Base-by-base conservation (phyloP, 1,139 yeast species). In the Blastobotrys capitulatus region DNA sequence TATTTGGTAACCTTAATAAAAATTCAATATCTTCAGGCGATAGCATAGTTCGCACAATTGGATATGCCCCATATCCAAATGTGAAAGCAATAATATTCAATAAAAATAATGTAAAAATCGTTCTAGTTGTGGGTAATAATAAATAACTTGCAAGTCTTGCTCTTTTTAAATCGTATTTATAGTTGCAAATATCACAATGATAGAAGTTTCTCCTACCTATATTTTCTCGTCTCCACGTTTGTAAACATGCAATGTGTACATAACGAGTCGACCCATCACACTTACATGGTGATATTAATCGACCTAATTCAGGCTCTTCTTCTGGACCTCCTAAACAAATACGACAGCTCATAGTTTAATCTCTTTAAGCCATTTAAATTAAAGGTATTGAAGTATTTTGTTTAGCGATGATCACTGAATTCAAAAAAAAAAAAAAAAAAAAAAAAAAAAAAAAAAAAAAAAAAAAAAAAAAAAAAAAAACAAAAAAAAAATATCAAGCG, bases 231-330 rank as follows among this genome's bases (percentile, higher is more conserved):
- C 52, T 39, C 52, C 52, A 50, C 10, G 36, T 26, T 37, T 50
- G 52, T 7, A 50, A 37, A 27, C 52, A 50, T 40, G 43, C 37
- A 35, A 50, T 47, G 39, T 50, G 52, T 7, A 50, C 52, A 26
- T 50, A 50, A 13, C 44, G 38, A 8, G 52, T 39, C 6, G 50
- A 37, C 2, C 52, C 52, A 6, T 45, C 25, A 40, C 52, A 50
- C 20, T 50, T 50, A 38, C 52, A 50, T 2, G 52, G 52, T 20
- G 52, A 50, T 13, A 50, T 50, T 1, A 50, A 36, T 39, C 50
- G 38, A 2, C 52, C 52, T 4, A 43, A 41, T 34, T 46, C 50
- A 4, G 27, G 29, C 15, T 43, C 25, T 16, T 50, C 52, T 13
- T 44, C 50, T 9, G 46, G 41, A 4, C 42, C 44, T 4, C 52